A percentile compares a stretch with the other conserved stretches of the same genome.
These are phyloP conservation scores for Zelonia costaricensis DNA, from an alignment of 208 protist genomes.

Conservation along the genomic window DNA sequence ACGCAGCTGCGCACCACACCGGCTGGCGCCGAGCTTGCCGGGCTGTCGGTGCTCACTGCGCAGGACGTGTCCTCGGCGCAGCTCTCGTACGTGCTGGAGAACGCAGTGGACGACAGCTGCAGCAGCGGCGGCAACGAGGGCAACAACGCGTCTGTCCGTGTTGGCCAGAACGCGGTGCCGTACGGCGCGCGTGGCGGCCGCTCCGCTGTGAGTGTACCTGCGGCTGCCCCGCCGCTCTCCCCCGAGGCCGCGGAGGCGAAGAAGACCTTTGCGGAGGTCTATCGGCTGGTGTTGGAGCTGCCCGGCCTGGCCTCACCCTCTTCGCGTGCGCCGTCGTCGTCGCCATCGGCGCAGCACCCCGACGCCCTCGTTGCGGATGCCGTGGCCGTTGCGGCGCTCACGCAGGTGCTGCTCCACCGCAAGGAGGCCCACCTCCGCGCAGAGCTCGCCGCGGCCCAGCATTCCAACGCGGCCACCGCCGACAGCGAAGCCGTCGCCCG, in stretches of 20 bases:
- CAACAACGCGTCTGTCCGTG: no score
- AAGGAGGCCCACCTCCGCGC: slow-evolving; percentile 27
- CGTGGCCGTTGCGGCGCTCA: slow-evolving; percentile 17
- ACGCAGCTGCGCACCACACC: slow-evolving; percentile 15
- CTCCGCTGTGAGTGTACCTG: neutral
- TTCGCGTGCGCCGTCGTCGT: neutral
- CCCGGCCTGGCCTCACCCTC: neutral
- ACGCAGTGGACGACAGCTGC: no score
- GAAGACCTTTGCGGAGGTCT: slow-evolving; percentile 19
- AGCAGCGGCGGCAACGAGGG: no score
- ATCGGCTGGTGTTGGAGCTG: slow-evolving; percentile 20
- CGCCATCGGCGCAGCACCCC: neutral
- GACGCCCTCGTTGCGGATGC: slow-evolving; percentile 17
- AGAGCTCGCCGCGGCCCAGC: slow-evolving; percentile 15
- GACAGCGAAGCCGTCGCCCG: slow-evolving; percentile 26
- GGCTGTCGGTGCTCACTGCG: slow-evolving; percentile 14
- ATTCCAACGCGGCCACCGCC: slow-evolving; percentile 10
- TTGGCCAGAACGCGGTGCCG: neutral
- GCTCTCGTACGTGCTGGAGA: slow-evolving; percentile 20
- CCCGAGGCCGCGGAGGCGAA: slow-evolving; percentile 5
- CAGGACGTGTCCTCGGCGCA: slow-evolving; percentile 21
- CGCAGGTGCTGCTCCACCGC: slow-evolving; percentile 19
- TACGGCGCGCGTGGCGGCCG: neutral
- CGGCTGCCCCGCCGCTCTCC: neutral
- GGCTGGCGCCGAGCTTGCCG: slow-evolving; percentile 21